Percentiles rank a stretch among this genome's conserved stretches.
phyloP scores from a whole-genome alignment of 179 eudicot genomes.

The Spergularia azorica region DNA sequence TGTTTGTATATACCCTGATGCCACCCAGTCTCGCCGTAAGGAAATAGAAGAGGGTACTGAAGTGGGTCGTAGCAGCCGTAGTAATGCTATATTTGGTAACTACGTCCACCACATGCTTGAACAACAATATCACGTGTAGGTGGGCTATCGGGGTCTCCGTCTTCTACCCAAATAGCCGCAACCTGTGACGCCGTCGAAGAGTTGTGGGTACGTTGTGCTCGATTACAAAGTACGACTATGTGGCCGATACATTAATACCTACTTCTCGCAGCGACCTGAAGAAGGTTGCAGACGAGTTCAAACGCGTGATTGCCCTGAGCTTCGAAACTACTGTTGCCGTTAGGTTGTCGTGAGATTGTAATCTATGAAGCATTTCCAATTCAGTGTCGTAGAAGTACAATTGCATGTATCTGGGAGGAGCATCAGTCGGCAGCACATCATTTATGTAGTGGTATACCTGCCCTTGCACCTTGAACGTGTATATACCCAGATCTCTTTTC shows the following conservation, averaged over 20 bases:
- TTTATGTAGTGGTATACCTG: not conserved
- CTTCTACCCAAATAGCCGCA: not conserved
- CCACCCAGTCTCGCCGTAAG: not conserved
- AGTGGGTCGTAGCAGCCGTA: slow-evolving; percentile 14
- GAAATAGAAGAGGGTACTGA: not conserved
- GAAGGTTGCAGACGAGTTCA: not conserved
- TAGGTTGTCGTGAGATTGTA: not conserved
- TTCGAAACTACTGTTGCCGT: not conserved
- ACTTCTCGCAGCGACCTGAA: not conserved
- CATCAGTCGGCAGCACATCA: not conserved
- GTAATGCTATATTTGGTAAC: not conserved
- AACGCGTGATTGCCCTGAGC: not conserved
- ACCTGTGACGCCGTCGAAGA: slow-evolving; percentile 1
- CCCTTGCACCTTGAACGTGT: slow-evolving; percentile 14
- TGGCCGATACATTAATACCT: not conserved
- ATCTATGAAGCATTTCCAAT: not conserved
- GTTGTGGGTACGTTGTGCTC: not conserved
- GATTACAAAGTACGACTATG: not conserved
- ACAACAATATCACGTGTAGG: too few relatives aligned
- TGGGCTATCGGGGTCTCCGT: not conserved
- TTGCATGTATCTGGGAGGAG: not conserved
- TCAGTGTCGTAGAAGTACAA: not conserved
- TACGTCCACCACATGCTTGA: too few relatives aligned
- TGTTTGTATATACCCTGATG: not conserved
- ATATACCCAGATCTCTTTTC: not conserved